Conservation (phyloP, 495 filamentous ascomycete genomes). For the Aspergillus sclerotiicarbonarius region DNA sequence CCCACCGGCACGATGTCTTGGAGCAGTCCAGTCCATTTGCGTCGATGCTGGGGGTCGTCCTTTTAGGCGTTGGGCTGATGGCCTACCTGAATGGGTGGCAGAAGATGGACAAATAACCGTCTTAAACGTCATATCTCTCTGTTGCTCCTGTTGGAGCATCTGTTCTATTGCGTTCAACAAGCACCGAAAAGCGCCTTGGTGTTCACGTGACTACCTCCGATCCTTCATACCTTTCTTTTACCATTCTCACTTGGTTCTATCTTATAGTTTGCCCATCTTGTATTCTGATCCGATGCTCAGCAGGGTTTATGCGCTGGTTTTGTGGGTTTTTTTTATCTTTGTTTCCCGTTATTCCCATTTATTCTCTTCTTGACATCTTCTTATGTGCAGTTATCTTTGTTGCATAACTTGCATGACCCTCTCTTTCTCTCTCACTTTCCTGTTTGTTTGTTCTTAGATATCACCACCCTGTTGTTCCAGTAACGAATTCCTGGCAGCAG, state of each 20-base stretch:
- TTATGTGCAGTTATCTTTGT: slow-evolving; percentile 23
- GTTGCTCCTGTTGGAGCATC: neutral
- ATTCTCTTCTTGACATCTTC: slow-evolving; percentile 4
- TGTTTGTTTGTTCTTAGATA: slow-evolving; percentile 22
- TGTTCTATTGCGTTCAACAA: too few species aligned
- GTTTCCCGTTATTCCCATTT: slow-evolving; percentile 10
- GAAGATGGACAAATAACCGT: slow-evolving; percentile 57
- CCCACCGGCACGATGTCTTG: slow-evolving; percentile 41
- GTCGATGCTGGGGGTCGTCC: slow-evolving; percentile 83
- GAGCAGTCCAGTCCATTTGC: slow-evolving; percentile 76
- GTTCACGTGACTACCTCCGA: neutral
- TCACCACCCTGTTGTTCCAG: slow-evolving; percentile 33
- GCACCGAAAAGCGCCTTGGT: neutral
- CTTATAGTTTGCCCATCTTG: slow-evolving; percentile 24
- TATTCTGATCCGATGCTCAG: slow-evolving; percentile 18
- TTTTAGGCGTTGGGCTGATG: slow-evolving; percentile 90
- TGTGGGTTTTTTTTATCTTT: slow-evolving; percentile 23
- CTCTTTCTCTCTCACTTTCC: slow-evolving; percentile 26
- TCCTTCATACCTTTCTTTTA: slow-evolving; percentile 26
- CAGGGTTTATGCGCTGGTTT: slow-evolving; percentile 19
- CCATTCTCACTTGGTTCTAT: slow-evolving; percentile 27
- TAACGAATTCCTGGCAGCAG: slow-evolving; percentile 40
- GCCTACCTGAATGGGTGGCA: slow-evolving; percentile 90
- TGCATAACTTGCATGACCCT: slow-evolving; percentile 29
- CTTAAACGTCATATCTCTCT: neutral